phyloP scores from a whole-genome alignment of 768 basidiomycete genomes.

The Grammothele lineata region DNA sequence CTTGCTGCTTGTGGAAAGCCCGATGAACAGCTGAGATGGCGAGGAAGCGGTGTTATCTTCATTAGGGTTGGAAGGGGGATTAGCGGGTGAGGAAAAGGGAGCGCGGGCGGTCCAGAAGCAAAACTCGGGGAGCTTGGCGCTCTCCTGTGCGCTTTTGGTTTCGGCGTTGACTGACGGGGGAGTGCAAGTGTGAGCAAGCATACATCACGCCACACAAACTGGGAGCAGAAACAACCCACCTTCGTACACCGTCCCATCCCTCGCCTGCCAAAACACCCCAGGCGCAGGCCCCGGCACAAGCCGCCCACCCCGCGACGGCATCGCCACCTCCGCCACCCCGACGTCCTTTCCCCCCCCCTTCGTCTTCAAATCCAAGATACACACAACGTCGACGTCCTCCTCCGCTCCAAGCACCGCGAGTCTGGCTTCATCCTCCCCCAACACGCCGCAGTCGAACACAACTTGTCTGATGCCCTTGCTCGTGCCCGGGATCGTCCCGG shows the following conservation, averaged over 20 bases:
- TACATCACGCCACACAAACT: too few species aligned
- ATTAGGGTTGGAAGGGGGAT: too few species aligned
- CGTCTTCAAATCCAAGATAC: conserved; percentile 8
- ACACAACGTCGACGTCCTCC: conserved; percentile 14
- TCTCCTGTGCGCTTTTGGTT: conserved; percentile 1
- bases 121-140: conserved; percentile 52
- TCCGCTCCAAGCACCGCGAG: conserved; percentile 41
- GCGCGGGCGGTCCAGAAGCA: conserved; percentile 42
- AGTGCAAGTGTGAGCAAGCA: too few species aligned
- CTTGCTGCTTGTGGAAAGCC: conserved; percentile 62
- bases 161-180: conserved; percentile 8
- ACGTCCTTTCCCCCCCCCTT: too few species aligned
- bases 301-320: too few species aligned
- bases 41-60: conserved; percentile 13
- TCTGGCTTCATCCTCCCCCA: conserved; percentile 7
- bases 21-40: conserved; percentile 45
- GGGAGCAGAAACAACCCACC: too few species aligned
- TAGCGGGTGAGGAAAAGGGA: conserved; percentile 17
- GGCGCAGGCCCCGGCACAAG: too few species aligned
- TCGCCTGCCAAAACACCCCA: conserved; percentile 38
- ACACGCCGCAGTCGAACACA: conserved; percentile 1
- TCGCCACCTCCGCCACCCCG: too few species aligned
- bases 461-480: conserved; percentile 9
- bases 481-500: too few species aligned
- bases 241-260: conserved; percentile 43